These are phyloP conservation scores for Chrysoporthe deuterocubensis DNA, from an alignment of 2,329 filamentous ascomycete species.

Conservation along the genomic window DNA sequence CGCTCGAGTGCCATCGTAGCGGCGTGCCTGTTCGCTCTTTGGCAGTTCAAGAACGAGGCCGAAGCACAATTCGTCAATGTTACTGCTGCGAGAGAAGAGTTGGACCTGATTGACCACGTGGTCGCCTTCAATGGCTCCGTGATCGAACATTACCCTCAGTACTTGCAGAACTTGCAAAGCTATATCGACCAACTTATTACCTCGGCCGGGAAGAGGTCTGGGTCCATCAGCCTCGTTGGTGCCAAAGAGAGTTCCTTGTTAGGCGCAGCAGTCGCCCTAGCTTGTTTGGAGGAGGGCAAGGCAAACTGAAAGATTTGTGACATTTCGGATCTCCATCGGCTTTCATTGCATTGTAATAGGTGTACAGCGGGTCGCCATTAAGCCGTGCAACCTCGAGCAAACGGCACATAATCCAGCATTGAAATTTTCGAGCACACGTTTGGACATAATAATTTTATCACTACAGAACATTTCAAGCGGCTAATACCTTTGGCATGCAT, in stretches of 20 bases:
- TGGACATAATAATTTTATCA: background rate
- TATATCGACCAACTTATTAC: conserved; percentile 64
- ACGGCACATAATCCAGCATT: background rate
- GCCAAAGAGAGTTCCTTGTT: conserved; percentile 76
- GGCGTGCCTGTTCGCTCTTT: conserved; percentile 61
- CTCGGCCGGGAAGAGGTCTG: conserved; percentile 39
- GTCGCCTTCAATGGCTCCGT: conserved; percentile 83
- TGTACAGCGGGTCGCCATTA: background rate
- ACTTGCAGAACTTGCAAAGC: conserved; percentile 63
- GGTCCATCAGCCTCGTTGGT: conserved; percentile 64
- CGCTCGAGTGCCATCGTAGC: conserved; percentile 65
- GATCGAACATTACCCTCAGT: conserved; percentile 76
- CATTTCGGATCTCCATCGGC: background rate
- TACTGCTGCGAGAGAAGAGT: conserved; percentile 45
- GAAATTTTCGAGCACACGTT: background rate
- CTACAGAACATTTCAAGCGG: background rate
- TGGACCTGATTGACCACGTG: conserved; percentile 50
- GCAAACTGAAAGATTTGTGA: conserved; percentile 27
- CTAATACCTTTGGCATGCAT: background rate
- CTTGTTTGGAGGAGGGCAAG: conserved; percentile 42
- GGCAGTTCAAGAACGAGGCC: conserved; percentile 56
- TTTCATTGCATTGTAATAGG: background rate
- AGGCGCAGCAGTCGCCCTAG: conserved; percentile 74
- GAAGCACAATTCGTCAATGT: conserved; percentile 50
- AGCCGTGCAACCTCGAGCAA: background rate